phyloP scores from a whole-genome alignment of 108 stramenopile species.

The Nitzschia sp. region DNA sequence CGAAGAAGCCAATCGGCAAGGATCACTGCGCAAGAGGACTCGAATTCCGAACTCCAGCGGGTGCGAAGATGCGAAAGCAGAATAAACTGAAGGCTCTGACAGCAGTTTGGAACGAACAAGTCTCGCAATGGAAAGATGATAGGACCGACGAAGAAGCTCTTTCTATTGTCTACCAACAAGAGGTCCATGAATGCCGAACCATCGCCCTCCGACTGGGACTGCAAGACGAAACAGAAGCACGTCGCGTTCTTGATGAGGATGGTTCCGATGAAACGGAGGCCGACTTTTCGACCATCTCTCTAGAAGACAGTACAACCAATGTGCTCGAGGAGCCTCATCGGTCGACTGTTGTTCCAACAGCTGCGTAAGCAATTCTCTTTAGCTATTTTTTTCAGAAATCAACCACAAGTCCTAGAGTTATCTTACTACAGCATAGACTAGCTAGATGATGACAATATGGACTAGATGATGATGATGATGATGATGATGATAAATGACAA shows the following conservation, averaged over 20 bases:
- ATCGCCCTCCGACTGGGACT: neutral
- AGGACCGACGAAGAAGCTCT: slow-evolving; percentile 22
- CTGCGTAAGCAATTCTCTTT: no score
- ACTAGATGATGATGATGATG: no score
- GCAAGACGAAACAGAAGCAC: slow-evolving; percentile 19
- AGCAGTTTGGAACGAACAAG: slow-evolving; percentile 32
- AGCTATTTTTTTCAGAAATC: no score
- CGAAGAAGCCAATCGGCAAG: slow-evolving; percentile 15
- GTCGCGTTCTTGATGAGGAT: neutral
- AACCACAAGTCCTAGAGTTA: no score
- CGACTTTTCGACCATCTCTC: slow-evolving; percentile 4
- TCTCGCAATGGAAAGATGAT: slow-evolving; percentile 20
- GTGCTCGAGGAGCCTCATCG: slow-evolving; percentile 1
- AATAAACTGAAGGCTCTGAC: slow-evolving; percentile 27
- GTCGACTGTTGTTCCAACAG: slow-evolving; percentile 3
- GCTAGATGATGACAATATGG: no score
- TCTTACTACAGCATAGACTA: no score
- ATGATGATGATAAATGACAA: no score
- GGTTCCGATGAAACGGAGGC: neutral
- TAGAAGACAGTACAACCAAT: neutral
- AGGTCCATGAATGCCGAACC: slow-evolving; percentile 2
- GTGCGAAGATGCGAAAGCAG: slow-evolving; percentile 14
- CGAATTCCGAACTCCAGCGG: slow-evolving; percentile 29
- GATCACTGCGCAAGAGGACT: slow-evolving; percentile 19
- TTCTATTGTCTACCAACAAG: slow-evolving; percentile 5